Evolutionary conservation across 2,329 filamentous ascomycete genomes (phyloP).

Genomic region (Rutstroemia sydowiana): DNA sequence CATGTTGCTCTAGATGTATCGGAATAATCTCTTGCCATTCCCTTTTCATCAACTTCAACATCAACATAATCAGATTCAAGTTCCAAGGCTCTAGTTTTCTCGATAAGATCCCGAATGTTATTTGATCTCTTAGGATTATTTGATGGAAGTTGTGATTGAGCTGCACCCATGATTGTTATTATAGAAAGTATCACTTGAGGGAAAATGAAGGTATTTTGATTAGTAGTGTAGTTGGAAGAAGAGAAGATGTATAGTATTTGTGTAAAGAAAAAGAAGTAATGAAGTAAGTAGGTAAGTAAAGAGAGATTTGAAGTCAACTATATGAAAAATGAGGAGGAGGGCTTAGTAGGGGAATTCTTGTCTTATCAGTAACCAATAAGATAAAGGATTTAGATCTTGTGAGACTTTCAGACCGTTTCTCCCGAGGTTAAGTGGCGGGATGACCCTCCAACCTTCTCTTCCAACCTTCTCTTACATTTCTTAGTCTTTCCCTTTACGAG

Average conservation of each 20-base stretch:
- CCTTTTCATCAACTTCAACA: conserved; percentile 32
- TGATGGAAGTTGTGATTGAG: neutral
- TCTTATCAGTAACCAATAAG: no score
- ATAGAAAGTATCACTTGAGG: no score
- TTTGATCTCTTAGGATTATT: neutral
- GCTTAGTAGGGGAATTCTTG: no score
- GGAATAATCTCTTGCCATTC: neutral
- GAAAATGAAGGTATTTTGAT: no score
- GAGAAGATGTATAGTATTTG: neutral
- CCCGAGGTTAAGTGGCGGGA: no score
- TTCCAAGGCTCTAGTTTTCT: neutral
- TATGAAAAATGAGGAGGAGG: no score
- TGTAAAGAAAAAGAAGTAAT: neutral
- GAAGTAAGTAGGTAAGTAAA: neutral
- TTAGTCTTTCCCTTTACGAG: no score
- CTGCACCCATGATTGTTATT: neutral
- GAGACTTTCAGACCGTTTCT: no score
- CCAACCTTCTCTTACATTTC: no score
- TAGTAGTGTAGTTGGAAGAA: neutral
- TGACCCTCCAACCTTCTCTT: no score
- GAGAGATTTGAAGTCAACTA: neutral
- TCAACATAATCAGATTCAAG: conserved; percentile 39
- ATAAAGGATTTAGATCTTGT: no score
- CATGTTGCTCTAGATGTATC: conserved; percentile 30
- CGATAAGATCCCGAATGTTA: neutral